These are phyloP conservation scores for Kazachstania bromeliacearum DNA, from an alignment of 805 yeast genomes.

Conservation along the genomic window DNA sequence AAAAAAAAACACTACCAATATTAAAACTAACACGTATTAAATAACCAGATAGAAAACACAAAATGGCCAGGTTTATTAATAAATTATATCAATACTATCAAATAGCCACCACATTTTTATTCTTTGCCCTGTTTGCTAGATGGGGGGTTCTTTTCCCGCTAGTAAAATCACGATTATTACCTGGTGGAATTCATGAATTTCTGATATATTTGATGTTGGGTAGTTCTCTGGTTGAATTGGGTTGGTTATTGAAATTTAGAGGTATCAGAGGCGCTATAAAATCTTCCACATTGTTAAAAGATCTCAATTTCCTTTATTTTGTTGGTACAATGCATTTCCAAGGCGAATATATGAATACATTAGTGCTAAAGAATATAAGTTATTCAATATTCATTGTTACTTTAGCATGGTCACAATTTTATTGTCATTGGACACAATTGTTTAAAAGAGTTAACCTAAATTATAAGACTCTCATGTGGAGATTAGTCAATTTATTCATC, in stretches of 20 bases:
- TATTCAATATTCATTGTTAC: conserved; percentile 25
- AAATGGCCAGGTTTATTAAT: not conserved
- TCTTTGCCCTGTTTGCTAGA: conserved; percentile 31
- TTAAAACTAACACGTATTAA: no score
- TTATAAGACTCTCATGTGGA: no score
- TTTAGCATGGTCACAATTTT: conserved; percentile 19
- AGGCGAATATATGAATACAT: conserved; percentile 28
- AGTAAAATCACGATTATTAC: conserved; percentile 55
- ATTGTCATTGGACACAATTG: conserved; percentile 22
- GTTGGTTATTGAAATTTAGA: conserved; percentile 21
- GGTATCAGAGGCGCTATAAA: conserved; percentile 12
- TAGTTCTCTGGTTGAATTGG: conserved; percentile 14
- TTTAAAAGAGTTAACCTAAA: conserved; percentile 17
- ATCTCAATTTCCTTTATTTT: conserved; percentile 22
- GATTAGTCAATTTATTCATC: no score
- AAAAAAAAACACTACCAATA: no score
- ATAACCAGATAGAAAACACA: no score
- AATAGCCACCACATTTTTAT: conserved; percentile 19
- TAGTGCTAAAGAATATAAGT: conserved; percentile 22
- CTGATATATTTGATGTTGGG: conserved; percentile 28
- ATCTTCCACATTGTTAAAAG: conserved; percentile 18
- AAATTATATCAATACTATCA: conserved; percentile 25
- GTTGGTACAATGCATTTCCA: conserved; percentile 21
- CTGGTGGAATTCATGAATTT: conserved; percentile 67
- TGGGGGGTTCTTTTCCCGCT: conserved; percentile 47